Base-by-base conservation (phyloP, 768 basidiomycete species). In the Rossbeevera mucosa region DNA sequence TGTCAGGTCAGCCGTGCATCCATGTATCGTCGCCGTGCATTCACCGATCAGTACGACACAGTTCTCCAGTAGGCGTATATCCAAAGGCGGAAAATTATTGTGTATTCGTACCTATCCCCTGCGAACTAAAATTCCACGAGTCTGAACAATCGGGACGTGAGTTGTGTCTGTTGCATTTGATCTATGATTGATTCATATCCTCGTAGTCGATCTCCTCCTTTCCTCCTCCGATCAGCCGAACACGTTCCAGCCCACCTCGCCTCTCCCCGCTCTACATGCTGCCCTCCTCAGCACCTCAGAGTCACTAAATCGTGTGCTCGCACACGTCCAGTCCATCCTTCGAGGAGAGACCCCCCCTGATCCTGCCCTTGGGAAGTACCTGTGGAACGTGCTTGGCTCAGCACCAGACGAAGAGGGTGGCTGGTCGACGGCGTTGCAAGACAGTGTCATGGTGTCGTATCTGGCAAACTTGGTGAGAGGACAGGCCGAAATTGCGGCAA, bases 31-130 rank as follows among this genome's bases (percentile, higher is more conserved):
- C 24, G 47, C 14, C 20, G 47, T 64, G 53, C 33, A 25, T 54
- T 49, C 11, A 57, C 52, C 25, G 53, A 51, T 53, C 13, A 18
- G 36, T 45, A 21, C 8, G 14, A 14, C 47, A 26, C 59, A 92
- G 91, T 64, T 88, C 92, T 48, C 91, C 92, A 4, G 83, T 97
- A 14, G 94, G 94, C 11, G 82, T 94, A 22, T 81, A 77, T 66
- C 90, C 88, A 30, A 94, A 92, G 73, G 83, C 91, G 41, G 94
- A 97, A 74, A 95, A 96, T 71, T 91, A 96, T 71, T 91, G 90
- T 60, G 90, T 94, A 26, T 98, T 98, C 71, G 78, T 90, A 25
- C 94, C 95, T 30, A 83, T 98, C 47, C 88, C 91, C n/a, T 86
- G 90, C 54, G 82, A 88, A 55, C 76, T 98, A 51, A 82, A 81